Base-by-base conservation (phyloP, 352 stramenopile species). In the Thalassiosira livingstoniorum region DNA sequence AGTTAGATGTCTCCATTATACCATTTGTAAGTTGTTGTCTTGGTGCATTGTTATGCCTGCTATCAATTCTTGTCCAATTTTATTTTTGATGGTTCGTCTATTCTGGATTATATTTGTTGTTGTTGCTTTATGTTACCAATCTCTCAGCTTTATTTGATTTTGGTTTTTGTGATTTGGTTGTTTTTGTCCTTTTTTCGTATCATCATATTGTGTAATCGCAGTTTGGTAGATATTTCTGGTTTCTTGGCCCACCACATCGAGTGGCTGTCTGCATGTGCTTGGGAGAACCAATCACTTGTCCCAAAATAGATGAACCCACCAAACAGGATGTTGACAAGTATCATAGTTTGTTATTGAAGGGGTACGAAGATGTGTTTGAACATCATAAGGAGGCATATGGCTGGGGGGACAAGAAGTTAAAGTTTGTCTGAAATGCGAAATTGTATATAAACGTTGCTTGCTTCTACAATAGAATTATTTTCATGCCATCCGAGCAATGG, bases 201-300 rank as follows among this genome's bases (percentile, higher is more conserved):
- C 18, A 18, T 51, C 42, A 51, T 51, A 18, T 18, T 51, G 10
- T 51, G 42, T 62, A 51, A 72, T 45, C n/a, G 31, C 64, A 51
- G 54, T 92, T 92, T 81, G 90, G 87, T 34, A 74, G 87, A 60
- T 90, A 61, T 10, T 61, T 61, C 10, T 92, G 87, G 87, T 91
- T 92, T 51, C 64, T 92, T 27, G 87, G 87, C 45, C 87, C 87
- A 47, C 85, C 87, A 4, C n/a, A 68, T 43, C 75, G 87, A 0
- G 37, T 86, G 34, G 39, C 85, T 23, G 55, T 91, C 10, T 71
- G 60, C 2, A 51, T 91, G 7, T 90, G 82, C 51, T 34, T 92
- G 43, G 87, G 85, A 39, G 81, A 92, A 58, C 85, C 87, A 21
- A 69, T 92, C 18, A n/a, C 60, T 63, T 90, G 82, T 70, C 87